phyloP scores from a whole-genome alignment of 805 yeast genomes.

The Candida koratica region DNA sequence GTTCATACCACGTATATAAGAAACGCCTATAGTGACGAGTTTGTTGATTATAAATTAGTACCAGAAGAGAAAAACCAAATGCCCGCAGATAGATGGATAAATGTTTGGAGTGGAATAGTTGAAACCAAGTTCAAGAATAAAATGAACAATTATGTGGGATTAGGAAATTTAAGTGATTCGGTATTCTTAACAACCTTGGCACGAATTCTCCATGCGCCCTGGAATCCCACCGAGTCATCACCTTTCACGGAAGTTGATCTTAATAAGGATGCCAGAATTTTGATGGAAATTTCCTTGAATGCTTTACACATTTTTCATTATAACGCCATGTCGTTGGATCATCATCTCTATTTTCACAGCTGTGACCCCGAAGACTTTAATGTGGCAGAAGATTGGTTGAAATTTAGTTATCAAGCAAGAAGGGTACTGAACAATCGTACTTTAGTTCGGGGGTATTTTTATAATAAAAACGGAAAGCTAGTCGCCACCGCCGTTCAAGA shows the following conservation, averaged over 20 bases:
- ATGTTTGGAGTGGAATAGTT: constrained; percentile 35
- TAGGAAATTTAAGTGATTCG: constrained; percentile 36
- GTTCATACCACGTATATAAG: constrained; percentile 36
- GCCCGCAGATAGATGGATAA: constrained; percentile 39
- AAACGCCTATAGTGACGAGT: constrained; percentile 37
- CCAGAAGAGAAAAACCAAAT: constrained; percentile 31
- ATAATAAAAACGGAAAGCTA: constrained; percentile 26
- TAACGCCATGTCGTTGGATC: constrained; percentile 44
- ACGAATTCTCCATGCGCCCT: constrained; percentile 37
- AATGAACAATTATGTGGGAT: constrained; percentile 30
- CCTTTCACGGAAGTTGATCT: constrained; percentile 31
- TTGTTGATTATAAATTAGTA: constrained; percentile 26
- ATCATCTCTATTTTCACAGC: constrained; percentile 40
- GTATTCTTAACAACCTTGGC: constrained; percentile 41
- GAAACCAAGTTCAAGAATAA: constrained; percentile 15
- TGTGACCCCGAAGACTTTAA: constrained; percentile 26
- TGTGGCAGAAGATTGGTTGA: constrained; percentile 34
- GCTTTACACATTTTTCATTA: constrained; percentile 38
- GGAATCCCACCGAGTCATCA: constrained; percentile 37
- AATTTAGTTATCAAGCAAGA: constrained; percentile 34
- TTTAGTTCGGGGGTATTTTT: constrained; percentile 36
- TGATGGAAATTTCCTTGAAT: constrained; percentile 28
- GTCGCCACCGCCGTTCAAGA: constrained; percentile 42
- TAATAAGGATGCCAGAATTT: constrained; percentile 27
- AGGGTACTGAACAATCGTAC: constrained; percentile 33